Conservation (phyloP, 1,284 basidiomycete genomes). For the Stygiomarasmius scandens region DNA sequence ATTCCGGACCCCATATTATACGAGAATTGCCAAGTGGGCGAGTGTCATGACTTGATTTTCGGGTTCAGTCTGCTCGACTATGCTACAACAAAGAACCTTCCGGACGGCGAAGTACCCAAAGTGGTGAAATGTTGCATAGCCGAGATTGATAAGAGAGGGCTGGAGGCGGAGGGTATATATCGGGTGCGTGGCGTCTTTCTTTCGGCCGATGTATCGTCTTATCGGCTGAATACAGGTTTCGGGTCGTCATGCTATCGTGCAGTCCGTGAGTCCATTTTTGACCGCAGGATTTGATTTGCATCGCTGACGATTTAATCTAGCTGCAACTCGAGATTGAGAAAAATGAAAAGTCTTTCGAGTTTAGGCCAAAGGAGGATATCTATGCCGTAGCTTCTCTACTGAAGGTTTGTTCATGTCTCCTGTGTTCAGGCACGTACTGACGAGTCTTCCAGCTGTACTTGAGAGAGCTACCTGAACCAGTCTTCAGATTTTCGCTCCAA, state of each 20-base stretch:
- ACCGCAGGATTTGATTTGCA: not conserved
- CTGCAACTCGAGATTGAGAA: conserved; percentile 89
- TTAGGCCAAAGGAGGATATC: conserved; percentile 83
- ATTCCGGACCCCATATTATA: conserved; percentile 73
- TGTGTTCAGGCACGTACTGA: not conserved
- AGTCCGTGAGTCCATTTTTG: conserved; percentile 55
- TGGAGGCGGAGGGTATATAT: conserved; percentile 86
- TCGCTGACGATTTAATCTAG: conserved; percentile 37
- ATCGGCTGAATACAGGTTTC: conserved; percentile 54
- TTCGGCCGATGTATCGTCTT: not conserved
- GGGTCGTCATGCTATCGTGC: conserved; percentile 84
- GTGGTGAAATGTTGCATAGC: conserved; percentile 85
- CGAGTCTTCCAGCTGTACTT: conserved; percentile 67
- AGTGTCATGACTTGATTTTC: conserved; percentile 89
- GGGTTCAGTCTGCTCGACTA: conserved; percentile 93
- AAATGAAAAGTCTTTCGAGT: conserved; percentile 85
- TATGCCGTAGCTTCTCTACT: conserved; percentile 89
- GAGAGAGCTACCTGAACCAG: conserved; percentile 88
- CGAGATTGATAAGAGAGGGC: conserved; percentile 81
- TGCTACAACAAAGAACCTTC: conserved; percentile 79
- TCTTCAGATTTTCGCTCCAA: conserved; percentile 85
- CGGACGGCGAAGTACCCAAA: conserved; percentile 78
- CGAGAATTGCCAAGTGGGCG: conserved; percentile 84
- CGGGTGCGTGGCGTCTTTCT: conserved; percentile 49
- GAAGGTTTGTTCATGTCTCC: conserved; percentile 59